Base-by-base conservation (phyloP, 495 filamentous ascomycete species). In the Penicillium arizonense region DNA sequence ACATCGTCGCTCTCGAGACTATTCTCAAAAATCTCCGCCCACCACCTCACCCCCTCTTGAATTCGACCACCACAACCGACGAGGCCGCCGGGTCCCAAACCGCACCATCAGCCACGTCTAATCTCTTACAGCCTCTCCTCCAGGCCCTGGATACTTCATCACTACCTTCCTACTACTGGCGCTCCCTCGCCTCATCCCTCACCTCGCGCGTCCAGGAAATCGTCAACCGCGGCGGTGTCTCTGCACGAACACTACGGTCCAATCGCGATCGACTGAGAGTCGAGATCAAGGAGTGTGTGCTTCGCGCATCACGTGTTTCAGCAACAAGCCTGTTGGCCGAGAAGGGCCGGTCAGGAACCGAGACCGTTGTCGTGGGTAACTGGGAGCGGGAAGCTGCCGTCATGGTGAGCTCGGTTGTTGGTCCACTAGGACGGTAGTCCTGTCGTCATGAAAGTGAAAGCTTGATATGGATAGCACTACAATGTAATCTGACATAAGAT, bases 361-460 rank as follows among this genome's bases (percentile, higher is more conserved):
- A 72, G 11, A 69, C 67, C 0, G 62, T 64, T 5, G 71, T 67
- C 38, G 73, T 70, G 47, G 76, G 80, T 35, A 80, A 77, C 46
- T 96, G 90, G 86, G 95, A 97, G 63, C 82, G 92, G 49, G 94
- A 97, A 71, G 87, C 93, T 24, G 92, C 93, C 5, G 92, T 98
- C 32, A 96, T 98, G 91, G 88, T 96, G 46, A 86, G 88, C 48
- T 84, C 86, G 39, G 82, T 96, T 1, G 65, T 82, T 35, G 77
- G 81, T 35, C 70, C 70, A 18, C 53, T 85, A 41, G 72, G 78
- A 10, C 58, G 78, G 53, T 82, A 26, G 36, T 37, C 0, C 0
- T 26, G 9, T 37, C 34, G n/a, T 3, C 18, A n/a, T 12, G 0
- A 13, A 39, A 30, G 18, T 18, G 18, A 9, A 30, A 7, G 34